Evolutionary conservation across 2,329 filamentous ascomycete genomes (phyloP).

Genomic region (Fusarium sp.): DNA sequence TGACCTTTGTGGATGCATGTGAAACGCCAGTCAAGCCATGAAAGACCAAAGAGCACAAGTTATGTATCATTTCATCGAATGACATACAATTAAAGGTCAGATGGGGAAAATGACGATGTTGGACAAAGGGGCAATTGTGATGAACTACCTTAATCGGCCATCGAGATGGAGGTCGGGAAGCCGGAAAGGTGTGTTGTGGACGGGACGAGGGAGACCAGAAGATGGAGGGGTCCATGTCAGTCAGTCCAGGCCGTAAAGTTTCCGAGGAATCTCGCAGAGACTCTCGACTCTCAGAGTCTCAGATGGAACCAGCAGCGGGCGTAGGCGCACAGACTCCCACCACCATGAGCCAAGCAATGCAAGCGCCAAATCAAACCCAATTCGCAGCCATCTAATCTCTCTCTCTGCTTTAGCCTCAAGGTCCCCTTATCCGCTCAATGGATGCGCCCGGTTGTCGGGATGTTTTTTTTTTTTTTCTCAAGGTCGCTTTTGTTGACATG

Average conservation of each 20-base stretch:
- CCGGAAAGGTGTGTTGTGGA: slow-evolving; percentile 3
- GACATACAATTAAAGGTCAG: slow-evolving; percentile 8
- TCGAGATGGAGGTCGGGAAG: background rate
- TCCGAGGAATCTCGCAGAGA: slow-evolving; percentile 4
- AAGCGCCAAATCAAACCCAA: slow-evolving; percentile 14
- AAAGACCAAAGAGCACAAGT: background rate
- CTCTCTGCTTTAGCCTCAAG: slow-evolving; percentile 24
- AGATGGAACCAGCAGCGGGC: slow-evolving; percentile 23
- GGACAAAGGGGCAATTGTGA: background rate
- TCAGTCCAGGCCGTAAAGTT: background rate
- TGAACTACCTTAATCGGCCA: background rate
- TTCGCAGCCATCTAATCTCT: slow-evolving; percentile 26
- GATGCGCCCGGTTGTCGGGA: slow-evolving; percentile 31
- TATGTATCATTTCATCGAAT: background rate
- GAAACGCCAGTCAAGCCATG: background rate
- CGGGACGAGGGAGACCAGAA: slow-evolving; percentile 17
- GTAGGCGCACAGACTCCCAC: slow-evolving; percentile 33
- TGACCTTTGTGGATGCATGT: background rate
- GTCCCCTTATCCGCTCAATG: slow-evolving; percentile 18
- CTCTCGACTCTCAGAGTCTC: background rate
- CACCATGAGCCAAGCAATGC: slow-evolving; percentile 4
- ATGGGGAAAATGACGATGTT: slow-evolving; percentile 4
- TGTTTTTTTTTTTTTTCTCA: background rate
- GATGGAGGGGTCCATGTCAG: background rate
- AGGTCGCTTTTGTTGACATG: background rate